phyloP scores from a whole-genome alignment of 2,329 filamentous ascomycete genomes.

The Sarocladium brachiariae region DNA sequence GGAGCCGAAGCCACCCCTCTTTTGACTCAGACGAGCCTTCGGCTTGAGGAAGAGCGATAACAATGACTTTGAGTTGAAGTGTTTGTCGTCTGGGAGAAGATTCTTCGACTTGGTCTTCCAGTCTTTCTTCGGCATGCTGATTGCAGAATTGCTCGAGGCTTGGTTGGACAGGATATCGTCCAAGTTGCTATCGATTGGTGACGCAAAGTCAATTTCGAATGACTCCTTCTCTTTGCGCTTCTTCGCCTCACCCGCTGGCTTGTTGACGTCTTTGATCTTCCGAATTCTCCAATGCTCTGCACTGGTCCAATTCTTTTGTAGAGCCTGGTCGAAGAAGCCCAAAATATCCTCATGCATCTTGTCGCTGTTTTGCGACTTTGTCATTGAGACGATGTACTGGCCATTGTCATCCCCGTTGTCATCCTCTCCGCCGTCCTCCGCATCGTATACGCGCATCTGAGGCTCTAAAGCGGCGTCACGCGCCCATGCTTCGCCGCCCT shows the following conservation, averaged over 20 bases:
- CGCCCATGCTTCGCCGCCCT: slow-evolving; percentile 94
- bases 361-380: slow-evolving; percentile 57
- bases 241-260: slow-evolving; percentile 52
- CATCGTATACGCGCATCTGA: slow-evolving; percentile 73
- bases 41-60: slow-evolving; percentile 91
- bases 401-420: slow-evolving; percentile 47
- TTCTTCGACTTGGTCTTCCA: slow-evolving; percentile 94
- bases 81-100: slow-evolving; percentile 92
- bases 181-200: slow-evolving; percentile 62
- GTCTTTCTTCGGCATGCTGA: slow-evolving; percentile 85
- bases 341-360: slow-evolving; percentile 85
- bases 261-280: slow-evolving; percentile 75
- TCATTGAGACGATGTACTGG: slow-evolving; percentile 75
- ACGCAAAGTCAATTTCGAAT: slow-evolving; percentile 86
- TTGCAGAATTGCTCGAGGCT: slow-evolving; percentile 71
- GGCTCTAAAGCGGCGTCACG: slow-evolving; percentile 80
- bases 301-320: slow-evolving; percentile 95
- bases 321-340: slow-evolving; percentile 93
- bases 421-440: slow-evolving; percentile 35
- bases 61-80: slow-evolving; percentile 91
- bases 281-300: slow-evolving; percentile 98
- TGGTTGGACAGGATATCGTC: slow-evolving; percentile 76
- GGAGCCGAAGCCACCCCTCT: slow-evolving; percentile 46
- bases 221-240: slow-evolving; percentile 91
- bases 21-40: slow-evolving; percentile 72